Conservation (phyloP, 192 early-diverging fungal genomes). For the Backusella circina region DNA sequence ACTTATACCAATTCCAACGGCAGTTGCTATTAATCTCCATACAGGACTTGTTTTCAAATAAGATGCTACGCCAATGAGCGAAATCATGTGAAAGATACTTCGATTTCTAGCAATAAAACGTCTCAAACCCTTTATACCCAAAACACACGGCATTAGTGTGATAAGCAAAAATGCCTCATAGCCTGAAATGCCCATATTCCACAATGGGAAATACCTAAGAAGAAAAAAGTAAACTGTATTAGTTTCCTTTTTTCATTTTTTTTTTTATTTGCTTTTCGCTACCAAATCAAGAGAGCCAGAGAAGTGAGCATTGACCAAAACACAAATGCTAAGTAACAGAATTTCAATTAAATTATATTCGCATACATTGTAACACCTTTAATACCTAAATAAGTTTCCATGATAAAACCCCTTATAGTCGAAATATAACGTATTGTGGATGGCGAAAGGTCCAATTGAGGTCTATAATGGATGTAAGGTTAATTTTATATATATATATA, state of each 20-base stretch:
- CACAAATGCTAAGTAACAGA: conserved; percentile 52
- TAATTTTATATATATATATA: background rate
- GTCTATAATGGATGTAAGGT: background rate
- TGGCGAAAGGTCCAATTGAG: conserved; percentile 19
- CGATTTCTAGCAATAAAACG: conserved; percentile 49
- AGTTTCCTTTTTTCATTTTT: background rate
- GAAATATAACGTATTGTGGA: background rate
- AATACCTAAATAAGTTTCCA: conserved; percentile 66
- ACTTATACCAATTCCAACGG: conserved; percentile 55
- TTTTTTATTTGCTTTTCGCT: background rate
- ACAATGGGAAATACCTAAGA: conserved; percentile 80
- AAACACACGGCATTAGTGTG: conserved; percentile 53
- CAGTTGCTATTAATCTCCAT: conserved; percentile 54
- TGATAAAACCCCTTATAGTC: conserved; percentile 40
- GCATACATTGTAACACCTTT: background rate
- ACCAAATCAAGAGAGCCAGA: conserved; percentile 53
- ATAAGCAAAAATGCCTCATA: conserved; percentile 73
- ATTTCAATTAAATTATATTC: background rate
- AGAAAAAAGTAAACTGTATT: background rate
- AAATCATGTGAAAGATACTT: conserved; percentile 52
- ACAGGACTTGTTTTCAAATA: conserved; percentile 57
- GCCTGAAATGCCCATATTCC: conserved; percentile 84
- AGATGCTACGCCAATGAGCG: conserved; percentile 59
- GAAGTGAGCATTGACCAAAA: conserved; percentile 81
- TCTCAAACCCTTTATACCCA: conserved; percentile 57